Conservation (phyloP, 1,139 yeast genomes). For the Taphrina betulina region DNA sequence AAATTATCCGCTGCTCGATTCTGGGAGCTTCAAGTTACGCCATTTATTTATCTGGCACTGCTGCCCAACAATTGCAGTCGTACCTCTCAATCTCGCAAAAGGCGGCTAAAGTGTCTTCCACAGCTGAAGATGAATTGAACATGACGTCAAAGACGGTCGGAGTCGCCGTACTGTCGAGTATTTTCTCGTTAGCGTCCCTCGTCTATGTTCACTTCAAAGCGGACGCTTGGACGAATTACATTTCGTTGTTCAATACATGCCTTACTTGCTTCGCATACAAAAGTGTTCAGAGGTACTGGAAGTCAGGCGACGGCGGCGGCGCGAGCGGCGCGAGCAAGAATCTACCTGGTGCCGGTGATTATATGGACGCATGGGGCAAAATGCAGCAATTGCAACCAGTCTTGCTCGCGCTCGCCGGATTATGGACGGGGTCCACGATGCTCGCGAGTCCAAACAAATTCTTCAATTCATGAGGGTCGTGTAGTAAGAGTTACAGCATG, state of each 20-base stretch:
- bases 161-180: not conserved
- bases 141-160: conserved; percentile 16
- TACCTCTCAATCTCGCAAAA: conserved; percentile 6
- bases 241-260: conserved; percentile 8
- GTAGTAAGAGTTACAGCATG: no score
- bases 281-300: conserved; percentile 16
- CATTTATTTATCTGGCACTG: conserved; percentile 1
- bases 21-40: conserved; percentile 3
- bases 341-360: conserved; percentile 10
- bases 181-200: not conserved
- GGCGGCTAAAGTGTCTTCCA: conserved; percentile 4
- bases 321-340: conserved; percentile 3
- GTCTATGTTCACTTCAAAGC: not conserved
- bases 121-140: not conserved
- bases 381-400: conserved; percentile 2
- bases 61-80: not conserved
- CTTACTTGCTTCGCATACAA: not conserved
- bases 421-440: conserved; percentile 14
- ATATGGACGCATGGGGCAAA: conserved; percentile 11
- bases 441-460: conserved; percentile 10
- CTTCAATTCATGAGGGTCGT: no score
- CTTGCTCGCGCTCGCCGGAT: conserved; percentile 1
- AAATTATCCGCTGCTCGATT: not conserved
- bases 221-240: conserved; percentile 2
- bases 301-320: not conserved